Evolutionary conservation across 345 rosid genomes (phyloP).

Genomic region (Eucalyptus tenuipes): DNA sequence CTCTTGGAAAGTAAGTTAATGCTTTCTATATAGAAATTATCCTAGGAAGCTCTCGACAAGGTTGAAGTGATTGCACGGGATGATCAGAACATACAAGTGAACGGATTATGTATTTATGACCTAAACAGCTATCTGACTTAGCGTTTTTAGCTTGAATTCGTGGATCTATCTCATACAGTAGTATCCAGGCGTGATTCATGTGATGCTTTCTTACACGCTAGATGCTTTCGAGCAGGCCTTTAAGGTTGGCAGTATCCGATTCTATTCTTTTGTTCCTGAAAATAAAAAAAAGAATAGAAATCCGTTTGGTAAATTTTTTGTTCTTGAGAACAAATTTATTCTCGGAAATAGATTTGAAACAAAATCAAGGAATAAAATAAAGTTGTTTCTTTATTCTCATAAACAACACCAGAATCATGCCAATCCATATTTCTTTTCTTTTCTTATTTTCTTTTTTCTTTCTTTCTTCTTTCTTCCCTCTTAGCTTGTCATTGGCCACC

Average conservation of each 20-base stretch:
- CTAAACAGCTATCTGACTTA: background rate
- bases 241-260: background rate
- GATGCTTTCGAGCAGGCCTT: background rate
- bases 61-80: background rate
- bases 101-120: background rate
- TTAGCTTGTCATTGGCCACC: too few relatives aligned
- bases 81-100: background rate
- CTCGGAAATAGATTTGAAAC: too few relatives aligned
- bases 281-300: too few relatives aligned
- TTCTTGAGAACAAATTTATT: too few relatives aligned
- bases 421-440: too few relatives aligned
- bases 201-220: background rate
- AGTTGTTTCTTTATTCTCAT: rapidly evolving
- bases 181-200: background rate
- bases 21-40: background rate
- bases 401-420: too few relatives aligned
- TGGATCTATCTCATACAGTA: background rate
- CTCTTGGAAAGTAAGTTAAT: background rate
- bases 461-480: too few relatives aligned
- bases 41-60: background rate
- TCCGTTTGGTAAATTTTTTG: too few relatives aligned
- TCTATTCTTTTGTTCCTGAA: background rate
- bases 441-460: too few relatives aligned
- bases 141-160: background rate
- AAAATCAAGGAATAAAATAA: too few relatives aligned